Evolutionary conservation across 768 basidiomycete genomes (phyloP).

Genomic region (Podaxis sp.): DNA sequence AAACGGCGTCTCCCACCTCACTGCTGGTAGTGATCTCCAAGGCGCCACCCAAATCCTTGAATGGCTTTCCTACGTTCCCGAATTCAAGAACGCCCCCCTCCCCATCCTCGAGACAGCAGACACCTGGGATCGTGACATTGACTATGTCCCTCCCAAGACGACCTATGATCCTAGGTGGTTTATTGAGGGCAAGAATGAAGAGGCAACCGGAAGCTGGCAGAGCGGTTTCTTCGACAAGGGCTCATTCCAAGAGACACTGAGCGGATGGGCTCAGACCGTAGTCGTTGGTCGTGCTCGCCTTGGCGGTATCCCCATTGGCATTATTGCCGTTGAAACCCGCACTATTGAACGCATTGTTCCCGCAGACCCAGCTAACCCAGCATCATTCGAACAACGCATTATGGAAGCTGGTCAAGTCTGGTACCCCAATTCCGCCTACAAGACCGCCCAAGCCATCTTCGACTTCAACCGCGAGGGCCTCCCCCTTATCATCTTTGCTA

Average conservation of each 20-base stretch:
- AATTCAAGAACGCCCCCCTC: conserved; percentile 70
- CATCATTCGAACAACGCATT: conserved; percentile 94
- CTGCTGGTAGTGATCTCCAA: conserved; percentile 91
- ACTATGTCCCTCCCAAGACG: conserved; percentile 87
- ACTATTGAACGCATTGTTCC: conserved; percentile 96
- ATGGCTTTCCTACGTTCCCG: conserved; percentile 94
- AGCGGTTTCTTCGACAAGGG: conserved; percentile 96
- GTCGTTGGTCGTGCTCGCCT: conserved; percentile 95
- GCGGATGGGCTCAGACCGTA: conserved; percentile 99
- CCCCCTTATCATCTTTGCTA: conserved; percentile 97
- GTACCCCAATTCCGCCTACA: conserved; percentile 99
- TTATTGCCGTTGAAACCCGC: conserved; percentile 97
- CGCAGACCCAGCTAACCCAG: conserved; percentile 95
- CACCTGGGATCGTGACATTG: conserved; percentile 89
- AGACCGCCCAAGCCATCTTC: conserved; percentile 98
- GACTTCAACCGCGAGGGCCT: conserved; percentile 97
- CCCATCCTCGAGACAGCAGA: conserved; percentile 75
- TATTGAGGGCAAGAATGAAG: conserved; percentile 91
- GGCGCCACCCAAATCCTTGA: conserved; percentile 91
- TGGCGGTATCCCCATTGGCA: conserved; percentile 95
- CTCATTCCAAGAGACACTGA: conserved; percentile 97
- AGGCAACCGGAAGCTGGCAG: conserved; percentile 68
- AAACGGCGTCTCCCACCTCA: conserved; percentile 97
- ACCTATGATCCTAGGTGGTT: conserved; percentile 98
- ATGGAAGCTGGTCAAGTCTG: conserved; percentile 99